Conservation (phyloP, 352 stramenopile species). For the Phytophthora palmivora region DNA sequence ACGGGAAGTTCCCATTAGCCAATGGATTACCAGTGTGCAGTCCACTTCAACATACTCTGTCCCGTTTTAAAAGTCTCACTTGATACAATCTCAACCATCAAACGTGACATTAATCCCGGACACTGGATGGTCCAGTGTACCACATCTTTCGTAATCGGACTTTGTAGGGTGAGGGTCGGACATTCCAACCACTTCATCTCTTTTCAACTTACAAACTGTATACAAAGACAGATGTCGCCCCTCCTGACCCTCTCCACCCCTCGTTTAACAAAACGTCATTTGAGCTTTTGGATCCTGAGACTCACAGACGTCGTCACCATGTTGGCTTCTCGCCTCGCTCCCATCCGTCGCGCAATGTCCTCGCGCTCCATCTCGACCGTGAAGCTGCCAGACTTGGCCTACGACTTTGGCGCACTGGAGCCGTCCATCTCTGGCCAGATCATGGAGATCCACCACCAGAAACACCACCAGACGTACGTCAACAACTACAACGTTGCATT, state of each 20-base stretch:
- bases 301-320: conserved; percentile 14
- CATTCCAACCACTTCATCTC: conserved; percentile 1
- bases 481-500: conserved; percentile 95
- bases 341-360: conserved; percentile 17
- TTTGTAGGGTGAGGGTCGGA: conserved; percentile 29
- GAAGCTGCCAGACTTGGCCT: conserved; percentile 84
- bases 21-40: conserved; percentile 2
- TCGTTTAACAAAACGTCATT: conserved; percentile 35
- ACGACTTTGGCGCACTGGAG: conserved; percentile 90
- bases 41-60: conserved; percentile 16
- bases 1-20: not conserved
- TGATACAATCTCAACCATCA: not conserved
- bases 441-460: conserved; percentile 96
- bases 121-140: conserved; percentile 6
- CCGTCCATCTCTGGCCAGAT: conserved; percentile 90
- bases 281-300: conserved; percentile 35
- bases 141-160: conserved; percentile 14
- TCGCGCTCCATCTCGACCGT: conserved; percentile 69
- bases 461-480: conserved; percentile 97
- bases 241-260: conserved; percentile 21
- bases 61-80: not conserved
- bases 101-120: conserved; percentile 6
- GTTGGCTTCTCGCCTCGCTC: conserved; percentile 30
- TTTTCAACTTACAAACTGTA: not conserved
- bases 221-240: conserved; percentile 28